These are phyloP conservation scores for Barnettozyma salicaria DNA, from an alignment of 805 yeast species.

Conservation along the genomic window DNA sequence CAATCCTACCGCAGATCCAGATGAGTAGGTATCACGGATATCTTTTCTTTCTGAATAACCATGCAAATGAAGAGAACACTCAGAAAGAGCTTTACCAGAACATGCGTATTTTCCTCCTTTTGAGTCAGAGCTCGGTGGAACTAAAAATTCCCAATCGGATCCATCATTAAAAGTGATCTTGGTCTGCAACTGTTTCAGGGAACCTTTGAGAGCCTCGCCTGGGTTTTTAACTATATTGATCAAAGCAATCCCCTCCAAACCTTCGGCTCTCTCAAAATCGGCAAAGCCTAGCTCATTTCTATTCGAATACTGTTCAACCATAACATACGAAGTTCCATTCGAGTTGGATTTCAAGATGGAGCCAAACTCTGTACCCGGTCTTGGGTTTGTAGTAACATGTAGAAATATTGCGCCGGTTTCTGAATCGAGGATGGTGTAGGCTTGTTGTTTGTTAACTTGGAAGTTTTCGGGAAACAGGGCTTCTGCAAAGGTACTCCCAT, in stretches of 20 bases:
- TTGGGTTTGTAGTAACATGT: constrained; percentile 67
- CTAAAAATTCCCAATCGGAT: constrained; percentile 69
- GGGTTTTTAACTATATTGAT: constrained; percentile 63
- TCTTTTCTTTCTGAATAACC: constrained; percentile 88
- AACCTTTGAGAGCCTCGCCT: constrained; percentile 37
- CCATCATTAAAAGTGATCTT: constrained; percentile 87
- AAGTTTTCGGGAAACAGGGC: constrained; percentile 72
- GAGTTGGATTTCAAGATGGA: constrained; percentile 80
- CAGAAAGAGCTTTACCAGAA: constrained; percentile 39
- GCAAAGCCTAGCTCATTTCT: constrained; percentile 70
- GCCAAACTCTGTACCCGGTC: constrained; percentile 58
- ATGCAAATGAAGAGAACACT: constrained; percentile 80
- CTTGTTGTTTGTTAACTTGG: constrained; percentile 53
- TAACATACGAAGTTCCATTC: constrained; percentile 82
- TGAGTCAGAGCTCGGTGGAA: constrained; percentile 65
- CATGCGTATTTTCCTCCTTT: constrained; percentile 55
- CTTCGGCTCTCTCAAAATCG: constrained; percentile 80
- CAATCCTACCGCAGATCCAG: constrained; percentile 85
- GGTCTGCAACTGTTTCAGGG: constrained; percentile 56
- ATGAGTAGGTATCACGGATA: constrained; percentile 76
- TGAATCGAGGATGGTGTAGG: constrained; percentile 78
- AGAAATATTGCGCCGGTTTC: constrained; percentile 67
- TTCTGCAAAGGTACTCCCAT: constrained; percentile 72
- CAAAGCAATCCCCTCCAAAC: constrained; percentile 78
- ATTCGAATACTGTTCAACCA: constrained; percentile 68